Conservation (phyloP, 1,284 basidiomycete species). For the Rhodofomes roseus region DNA sequence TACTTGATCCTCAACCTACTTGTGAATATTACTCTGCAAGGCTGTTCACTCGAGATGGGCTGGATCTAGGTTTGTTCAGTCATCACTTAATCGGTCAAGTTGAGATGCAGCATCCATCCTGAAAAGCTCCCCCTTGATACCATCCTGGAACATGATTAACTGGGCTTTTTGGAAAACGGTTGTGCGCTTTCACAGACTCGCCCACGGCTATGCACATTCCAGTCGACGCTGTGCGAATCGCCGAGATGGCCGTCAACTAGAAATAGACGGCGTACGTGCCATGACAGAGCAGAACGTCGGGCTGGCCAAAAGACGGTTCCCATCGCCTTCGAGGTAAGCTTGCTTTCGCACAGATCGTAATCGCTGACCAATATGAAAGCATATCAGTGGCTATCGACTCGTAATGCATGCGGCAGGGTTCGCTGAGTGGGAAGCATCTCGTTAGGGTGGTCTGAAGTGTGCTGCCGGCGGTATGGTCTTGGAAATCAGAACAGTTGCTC, state of each 20-base stretch:
- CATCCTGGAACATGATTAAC: no score
- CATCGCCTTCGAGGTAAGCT: background rate
- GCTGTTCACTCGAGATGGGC: no score
- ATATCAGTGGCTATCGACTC: background rate
- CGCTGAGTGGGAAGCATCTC: background rate
- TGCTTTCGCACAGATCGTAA: conserved; percentile 3
- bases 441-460: background rate
- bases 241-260: background rate
- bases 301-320: background rate
- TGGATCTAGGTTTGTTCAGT: no score
- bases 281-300: background rate
- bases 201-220: no score
- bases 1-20: no score
- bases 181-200: no score
- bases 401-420: background rate
- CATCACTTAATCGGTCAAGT: no score
- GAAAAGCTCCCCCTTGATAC: no score
- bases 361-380: background rate
- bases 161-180: no score
- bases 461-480: background rate
- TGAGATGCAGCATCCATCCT: no score
- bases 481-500: background rate
- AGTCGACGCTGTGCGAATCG: background rate
- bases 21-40: no score
- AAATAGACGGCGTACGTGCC: background rate